These are phyloP conservation scores for Sporothrix phasma DNA, from an alignment of 2,329 filamentous ascomycete genomes.

Conservation along the genomic window DNA sequence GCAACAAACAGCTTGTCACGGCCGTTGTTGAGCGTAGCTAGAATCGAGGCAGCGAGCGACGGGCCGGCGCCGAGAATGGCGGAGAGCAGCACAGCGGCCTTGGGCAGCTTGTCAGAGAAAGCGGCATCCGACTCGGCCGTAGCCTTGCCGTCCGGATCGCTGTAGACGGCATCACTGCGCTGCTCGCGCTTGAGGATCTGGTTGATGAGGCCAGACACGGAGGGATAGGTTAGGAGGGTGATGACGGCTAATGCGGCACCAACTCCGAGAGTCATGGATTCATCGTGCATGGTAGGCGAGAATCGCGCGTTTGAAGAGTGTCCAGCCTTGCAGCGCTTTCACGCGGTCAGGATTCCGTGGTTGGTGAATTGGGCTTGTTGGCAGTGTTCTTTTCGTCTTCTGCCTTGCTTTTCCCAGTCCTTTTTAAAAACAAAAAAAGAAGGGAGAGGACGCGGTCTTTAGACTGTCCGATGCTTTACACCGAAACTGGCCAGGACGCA, in stretches of 20 bases:
- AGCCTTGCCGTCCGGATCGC: conserved; percentile 60
- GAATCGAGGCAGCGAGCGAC: conserved; percentile 47
- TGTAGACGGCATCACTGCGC: conserved; percentile 39
- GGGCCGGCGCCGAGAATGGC: conserved; percentile 43
- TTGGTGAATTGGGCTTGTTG: neutral
- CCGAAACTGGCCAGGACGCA: neutral
- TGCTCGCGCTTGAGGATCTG: conserved; percentile 24
- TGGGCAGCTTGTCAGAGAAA: conserved; percentile 53
- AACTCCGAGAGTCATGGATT: conserved; percentile 22
- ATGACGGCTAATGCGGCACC: conserved; percentile 24
- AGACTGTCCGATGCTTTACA: neutral
- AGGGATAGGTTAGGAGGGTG: conserved; percentile 25
- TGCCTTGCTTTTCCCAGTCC: neutral
- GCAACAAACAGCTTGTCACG: conserved; percentile 37
- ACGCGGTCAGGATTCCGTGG: neutral
- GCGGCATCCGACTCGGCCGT: conserved; percentile 51
- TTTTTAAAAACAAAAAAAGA: neutral
- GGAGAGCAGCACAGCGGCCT: conserved; percentile 43
- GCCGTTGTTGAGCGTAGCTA: conserved; percentile 34
- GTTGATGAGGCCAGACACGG: conserved; percentile 22
- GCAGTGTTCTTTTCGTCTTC: neutral
- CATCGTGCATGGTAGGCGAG: conserved; percentile 23
- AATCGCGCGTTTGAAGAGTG: neutral
- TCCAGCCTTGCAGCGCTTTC: conserved; percentile 1
- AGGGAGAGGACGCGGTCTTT: neutral